Conservation (phyloP, 768 basidiomycete species). For the Termitomyces bulborhizus region DNA sequence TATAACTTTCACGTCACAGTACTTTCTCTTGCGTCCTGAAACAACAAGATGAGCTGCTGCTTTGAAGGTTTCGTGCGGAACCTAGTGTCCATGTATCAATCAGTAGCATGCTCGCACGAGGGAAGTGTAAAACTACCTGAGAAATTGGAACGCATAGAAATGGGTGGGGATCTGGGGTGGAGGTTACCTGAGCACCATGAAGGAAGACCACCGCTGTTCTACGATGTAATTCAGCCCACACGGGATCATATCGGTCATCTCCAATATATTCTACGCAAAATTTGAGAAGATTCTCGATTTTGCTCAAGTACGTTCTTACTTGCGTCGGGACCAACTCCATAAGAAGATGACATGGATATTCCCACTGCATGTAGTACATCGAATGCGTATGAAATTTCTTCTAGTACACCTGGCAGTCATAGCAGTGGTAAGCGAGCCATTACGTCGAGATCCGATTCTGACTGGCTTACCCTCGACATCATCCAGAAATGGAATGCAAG, state of each 20-base stretch:
- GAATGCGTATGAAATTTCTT: constrained; percentile 55
- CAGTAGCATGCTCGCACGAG: neutral
- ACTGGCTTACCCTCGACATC: constrained; percentile 48
- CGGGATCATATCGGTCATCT: constrained; percentile 52
- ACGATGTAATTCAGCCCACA: constrained; percentile 66
- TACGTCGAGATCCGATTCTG: neutral
- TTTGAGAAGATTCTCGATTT: neutral
- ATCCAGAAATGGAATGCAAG: constrained; percentile 52
- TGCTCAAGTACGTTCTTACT: constrained; percentile 30
- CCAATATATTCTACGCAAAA: constrained; percentile 52
- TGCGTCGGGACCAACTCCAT: constrained; percentile 47
- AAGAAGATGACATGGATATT: constrained; percentile 60
- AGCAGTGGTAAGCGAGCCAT: neutral
- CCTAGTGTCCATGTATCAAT: constrained; percentile 29
- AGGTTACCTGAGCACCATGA: constrained; percentile 64
- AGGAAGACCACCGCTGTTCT: constrained; percentile 61
- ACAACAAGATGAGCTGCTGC: constrained; percentile 76
- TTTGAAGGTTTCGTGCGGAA: constrained; percentile 79
- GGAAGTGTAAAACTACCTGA: constrained; percentile 38
- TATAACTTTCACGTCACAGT: constrained; percentile 53
- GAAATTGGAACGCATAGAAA: constrained; percentile 62
- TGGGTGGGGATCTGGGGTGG: constrained; percentile 57
- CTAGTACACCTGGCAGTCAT: constrained; percentile 39
- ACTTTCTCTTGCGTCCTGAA: constrained; percentile 59
- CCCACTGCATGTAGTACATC: constrained; percentile 61